Evolutionary conservation across 2,329 filamentous ascomycete genomes (phyloP), one percentile per base, ranked within the genome.

Genomic region (Colletotrichum scovillei): DNA sequence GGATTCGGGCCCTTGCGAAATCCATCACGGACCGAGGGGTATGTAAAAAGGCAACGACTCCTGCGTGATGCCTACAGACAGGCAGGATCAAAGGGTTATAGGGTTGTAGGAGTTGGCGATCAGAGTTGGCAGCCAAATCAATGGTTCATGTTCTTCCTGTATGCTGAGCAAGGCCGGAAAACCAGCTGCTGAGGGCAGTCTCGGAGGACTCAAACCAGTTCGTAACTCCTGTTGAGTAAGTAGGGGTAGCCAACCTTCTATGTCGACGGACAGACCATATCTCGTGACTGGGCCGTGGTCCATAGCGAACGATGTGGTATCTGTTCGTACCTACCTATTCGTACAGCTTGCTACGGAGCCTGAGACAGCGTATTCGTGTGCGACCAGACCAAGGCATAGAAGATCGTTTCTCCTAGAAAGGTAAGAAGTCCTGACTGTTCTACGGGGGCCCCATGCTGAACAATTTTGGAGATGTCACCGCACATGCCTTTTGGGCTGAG

Each of bases 321-420:
- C 38, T 42, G 38, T 42, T 42, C 38, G 56, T 26, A 22, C 11
- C 26, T 56, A 42, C 60, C 30, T 49, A 56, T 26, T 8, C 32
- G 11, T 35, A 35, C 32, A 63, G 46, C 16, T 26, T 60, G 26
- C 46, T 22, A 24, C 55, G 59, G 56, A 62, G 52, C 60, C 60
- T 56, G 67, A 70, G 67, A 73, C 49, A 46, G 67, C 55, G 46
- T 26, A 53, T 19, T 42, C 5, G 32, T 35, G 56, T 49, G 32
- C 32, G 11, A 32, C 63, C 60, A 49, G 42, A 59, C 26, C 28
- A 26, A 66, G 49, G 46, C 67, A 60, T 52, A 32, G 35, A 38
- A 19, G 14, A 52, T 63, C 57, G 60, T 73, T 66, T 73, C 71
- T 73, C 22, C 56, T 46, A 56, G 22, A 66, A 66, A 57, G 67